A percentile compares a stretch with the other conserved stretches of the same genome.
Evolutionary conservation across 1,284 basidiomycete genomes (phyloP).

Genomic region (Heterobasidion occidentale): DNA sequence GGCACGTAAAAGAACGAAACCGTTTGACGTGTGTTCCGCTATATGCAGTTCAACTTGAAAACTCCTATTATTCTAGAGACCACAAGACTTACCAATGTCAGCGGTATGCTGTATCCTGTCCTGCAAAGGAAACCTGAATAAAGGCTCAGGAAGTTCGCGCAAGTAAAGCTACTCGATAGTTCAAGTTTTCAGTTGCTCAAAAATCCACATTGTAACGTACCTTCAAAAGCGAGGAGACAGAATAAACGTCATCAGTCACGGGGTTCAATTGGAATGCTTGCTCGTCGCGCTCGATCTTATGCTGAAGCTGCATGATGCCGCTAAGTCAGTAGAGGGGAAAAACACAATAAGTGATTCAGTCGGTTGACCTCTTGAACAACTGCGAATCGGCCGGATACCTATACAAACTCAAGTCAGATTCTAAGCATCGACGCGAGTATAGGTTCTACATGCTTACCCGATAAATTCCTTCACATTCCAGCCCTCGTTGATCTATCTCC

Average conservation of each 20-base stretch:
- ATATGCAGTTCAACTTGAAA: not conserved
- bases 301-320: conserved; percentile 54
- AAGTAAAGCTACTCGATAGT: conserved; percentile 59
- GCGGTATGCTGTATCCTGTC: conserved; percentile 83
- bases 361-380: conserved; percentile 64
- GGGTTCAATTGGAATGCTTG: conserved; percentile 73
- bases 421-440: not conserved
- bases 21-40: conserved; percentile 61
- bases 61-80: too few relatives aligned
- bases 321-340: not conserved
- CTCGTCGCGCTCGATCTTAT: conserved; percentile 89
- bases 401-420: conserved; percentile 7
- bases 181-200: too few relatives aligned
- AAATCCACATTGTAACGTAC: conserved; percentile 26
- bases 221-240: conserved; percentile 89
- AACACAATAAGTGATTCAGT: too few relatives aligned
- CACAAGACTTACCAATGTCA: conserved; percentile 46
- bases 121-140: conserved; percentile 81
- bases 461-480: conserved; percentile 83
- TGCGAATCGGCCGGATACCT: conserved; percentile 83
- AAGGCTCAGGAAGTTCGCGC: conserved; percentile 86
- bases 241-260: conserved; percentile 78
- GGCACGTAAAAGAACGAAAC: conserved; percentile 67
- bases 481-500: conserved; percentile 76
- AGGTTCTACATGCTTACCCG: conserved; percentile 39